phyloP scores from a whole-genome alignment of 2,329 filamentous ascomycete species.

The Xylaria sp. region DNA sequence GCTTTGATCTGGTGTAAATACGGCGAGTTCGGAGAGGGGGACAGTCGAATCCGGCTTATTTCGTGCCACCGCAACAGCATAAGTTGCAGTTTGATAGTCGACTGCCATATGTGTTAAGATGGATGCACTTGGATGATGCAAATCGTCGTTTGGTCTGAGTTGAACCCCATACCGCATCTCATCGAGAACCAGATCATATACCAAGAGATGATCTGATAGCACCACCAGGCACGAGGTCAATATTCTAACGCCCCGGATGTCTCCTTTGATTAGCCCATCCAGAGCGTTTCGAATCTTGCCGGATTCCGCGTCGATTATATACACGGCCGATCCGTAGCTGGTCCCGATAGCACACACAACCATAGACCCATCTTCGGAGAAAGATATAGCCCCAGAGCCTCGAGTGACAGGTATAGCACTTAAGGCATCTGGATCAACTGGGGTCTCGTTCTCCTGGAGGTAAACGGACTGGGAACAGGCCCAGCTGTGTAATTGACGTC shows the following conservation, averaged over 20 bases:
- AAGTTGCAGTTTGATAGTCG: constrained; percentile 65
- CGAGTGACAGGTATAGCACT: constrained; percentile 35
- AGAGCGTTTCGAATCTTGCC: constrained; percentile 69
- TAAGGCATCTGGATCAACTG: constrained; percentile 39
- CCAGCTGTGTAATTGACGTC: constrained; percentile 72
- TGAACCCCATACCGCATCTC: constrained; percentile 68
- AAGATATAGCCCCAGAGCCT: constrained; percentile 68
- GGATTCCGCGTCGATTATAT: constrained; percentile 74
- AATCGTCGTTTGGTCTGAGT: constrained; percentile 46
- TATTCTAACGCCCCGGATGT: constrained; percentile 69
- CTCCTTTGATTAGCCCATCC: constrained; percentile 66
- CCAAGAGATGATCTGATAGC: constrained; percentile 71
- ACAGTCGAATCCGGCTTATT: constrained; percentile 39
- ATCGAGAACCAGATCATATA: constrained; percentile 85
- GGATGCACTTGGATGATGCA: constrained; percentile 38
- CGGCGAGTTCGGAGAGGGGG: constrained; percentile 58
- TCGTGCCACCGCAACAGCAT: constrained; percentile 61
- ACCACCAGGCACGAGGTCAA: constrained; percentile 75
- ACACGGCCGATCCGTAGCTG: constrained; percentile 62
- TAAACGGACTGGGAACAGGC: constrained; percentile 63
- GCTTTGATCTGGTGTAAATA: constrained; percentile 67
- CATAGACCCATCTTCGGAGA: constrained; percentile 82
- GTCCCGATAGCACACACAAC: constrained; percentile 69
- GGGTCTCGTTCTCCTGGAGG: constrained; percentile 47
- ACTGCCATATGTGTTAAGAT: constrained; percentile 70